Conservation (phyloP, 257 asterid species). For the Salvia splendens region DNA sequence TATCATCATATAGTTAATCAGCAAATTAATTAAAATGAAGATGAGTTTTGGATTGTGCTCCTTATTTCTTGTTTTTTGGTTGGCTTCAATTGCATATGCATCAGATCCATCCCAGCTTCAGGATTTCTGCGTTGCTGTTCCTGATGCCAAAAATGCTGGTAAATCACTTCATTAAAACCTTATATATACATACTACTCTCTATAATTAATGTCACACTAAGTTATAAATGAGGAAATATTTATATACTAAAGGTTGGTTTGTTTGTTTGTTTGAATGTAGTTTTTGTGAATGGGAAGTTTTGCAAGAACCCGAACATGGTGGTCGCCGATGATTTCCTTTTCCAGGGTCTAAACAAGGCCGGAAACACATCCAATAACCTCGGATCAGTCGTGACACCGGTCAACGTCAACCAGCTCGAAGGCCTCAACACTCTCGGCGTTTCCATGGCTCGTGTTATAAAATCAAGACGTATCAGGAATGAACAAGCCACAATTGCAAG, state of each 20-base stretch:
- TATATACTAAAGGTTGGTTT: too few relatives aligned
- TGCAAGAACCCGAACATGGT: constrained; percentile 35
- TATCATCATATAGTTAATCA: not conserved
- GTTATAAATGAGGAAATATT: too few relatives aligned
- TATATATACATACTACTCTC: too few relatives aligned
- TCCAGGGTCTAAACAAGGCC: constrained; percentile 13
- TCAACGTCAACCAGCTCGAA: constrained; percentile 16
- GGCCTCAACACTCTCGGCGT: constrained; percentile 44
- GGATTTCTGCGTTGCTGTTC: constrained; percentile 30
- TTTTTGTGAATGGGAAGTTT: constrained; percentile 33
- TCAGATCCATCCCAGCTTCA: constrained; percentile 28
- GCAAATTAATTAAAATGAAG: not conserved
- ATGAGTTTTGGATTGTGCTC: not conserved
- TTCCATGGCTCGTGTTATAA: too few relatives aligned
- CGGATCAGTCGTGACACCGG: constrained; percentile 14
- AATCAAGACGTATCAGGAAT: too few relatives aligned
- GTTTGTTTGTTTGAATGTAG: constrained; percentile 13
- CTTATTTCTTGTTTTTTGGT: not conserved
- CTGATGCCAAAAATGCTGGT: constrained; percentile 20
- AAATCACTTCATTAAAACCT: not conserved
- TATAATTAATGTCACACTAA: too few relatives aligned
- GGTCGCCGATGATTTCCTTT: constrained; percentile 16
- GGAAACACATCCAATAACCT: constrained; percentile 20
- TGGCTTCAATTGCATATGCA: constrained; percentile 7
- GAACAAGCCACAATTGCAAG: too few relatives aligned